Percentiles rank a stretch among this genome's conserved stretches.
Conservation (phyloP, 345 rosid genomes). For the Microcos paniculata region DNA sequence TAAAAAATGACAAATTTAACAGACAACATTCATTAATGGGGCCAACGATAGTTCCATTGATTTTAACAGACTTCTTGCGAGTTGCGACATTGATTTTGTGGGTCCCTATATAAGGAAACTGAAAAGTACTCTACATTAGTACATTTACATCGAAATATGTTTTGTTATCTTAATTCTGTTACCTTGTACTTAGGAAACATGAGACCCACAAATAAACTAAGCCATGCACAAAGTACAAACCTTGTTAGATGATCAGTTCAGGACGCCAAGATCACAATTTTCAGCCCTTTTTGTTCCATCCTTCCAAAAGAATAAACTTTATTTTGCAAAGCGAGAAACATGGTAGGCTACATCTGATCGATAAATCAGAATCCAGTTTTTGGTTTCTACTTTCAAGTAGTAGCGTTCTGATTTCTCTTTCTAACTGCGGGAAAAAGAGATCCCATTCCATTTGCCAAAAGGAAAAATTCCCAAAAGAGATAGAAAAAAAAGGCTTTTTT, state of each 20-base stretch:
- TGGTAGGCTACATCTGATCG: conserved; percentile 8
- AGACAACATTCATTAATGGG: no score
- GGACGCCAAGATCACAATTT: not conserved
- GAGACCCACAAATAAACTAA: not conserved
- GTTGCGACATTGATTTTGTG: not conserved
- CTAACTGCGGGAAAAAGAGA: not conserved
- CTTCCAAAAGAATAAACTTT: no score
- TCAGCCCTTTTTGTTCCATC: no score
- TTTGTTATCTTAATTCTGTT: not conserved
- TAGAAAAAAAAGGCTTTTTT: no score
- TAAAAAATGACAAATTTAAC: no score
- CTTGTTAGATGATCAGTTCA: not conserved
- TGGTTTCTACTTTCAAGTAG: not conserved
- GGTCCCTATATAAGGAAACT: not conserved
- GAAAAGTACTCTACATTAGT: not conserved
- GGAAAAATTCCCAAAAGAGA: not conserved
- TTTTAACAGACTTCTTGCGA: no score
- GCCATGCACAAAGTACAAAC: not conserved
- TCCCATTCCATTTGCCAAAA: not conserved
- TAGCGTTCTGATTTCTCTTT: not conserved
- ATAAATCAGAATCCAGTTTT: not conserved
- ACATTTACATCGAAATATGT: no score
- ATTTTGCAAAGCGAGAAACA: not conserved
- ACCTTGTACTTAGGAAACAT: not conserved
- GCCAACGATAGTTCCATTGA: no score